phyloP scores from a whole-genome alignment of 73 alveolate species.

The Uronychia setigera region DNA sequence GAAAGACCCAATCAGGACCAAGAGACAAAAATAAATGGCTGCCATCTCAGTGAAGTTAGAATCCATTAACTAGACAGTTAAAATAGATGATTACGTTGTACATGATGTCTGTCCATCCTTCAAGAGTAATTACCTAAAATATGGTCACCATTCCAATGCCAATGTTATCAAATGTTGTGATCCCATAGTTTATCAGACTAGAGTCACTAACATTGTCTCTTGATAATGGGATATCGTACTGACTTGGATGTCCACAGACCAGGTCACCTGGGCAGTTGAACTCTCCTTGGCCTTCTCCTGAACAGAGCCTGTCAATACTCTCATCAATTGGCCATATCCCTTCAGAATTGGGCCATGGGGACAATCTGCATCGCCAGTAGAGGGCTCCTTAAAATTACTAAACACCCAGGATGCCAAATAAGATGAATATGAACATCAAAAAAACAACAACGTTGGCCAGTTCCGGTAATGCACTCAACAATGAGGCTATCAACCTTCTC shows the following conservation, averaged over 20 bases:
- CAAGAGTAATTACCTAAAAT: slow-evolving; percentile 69
- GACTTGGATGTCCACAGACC: slow-evolving; percentile 34
- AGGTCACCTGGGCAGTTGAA: slow-evolving; percentile 31
- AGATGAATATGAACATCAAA: slow-evolving; percentile 26
- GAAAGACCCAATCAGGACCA: neutral
- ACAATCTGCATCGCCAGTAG: slow-evolving; percentile 28
- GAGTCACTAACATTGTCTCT: slow-evolving; percentile 8
- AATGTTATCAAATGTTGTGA: slow-evolving; percentile 69
- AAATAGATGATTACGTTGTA: neutral
- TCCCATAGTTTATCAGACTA: slow-evolving; percentile 49
- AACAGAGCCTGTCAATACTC: slow-evolving; percentile 14
- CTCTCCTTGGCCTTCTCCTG: slow-evolving; percentile 5
- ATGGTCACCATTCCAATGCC: slow-evolving; percentile 64
- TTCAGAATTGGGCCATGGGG: slow-evolving; percentile 1
- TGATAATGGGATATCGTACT: neutral
- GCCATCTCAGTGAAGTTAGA: neutral
- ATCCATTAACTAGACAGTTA: neutral
- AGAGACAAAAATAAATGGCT: neutral
- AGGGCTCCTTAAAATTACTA: slow-evolving; percentile 28
- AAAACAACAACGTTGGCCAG: slow-evolving; percentile 40
- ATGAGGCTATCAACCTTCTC: slow-evolving; percentile 27
- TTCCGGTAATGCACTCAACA: slow-evolving; percentile 35
- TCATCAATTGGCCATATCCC: slow-evolving; percentile 31
- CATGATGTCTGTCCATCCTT: slow-evolving; percentile 82
- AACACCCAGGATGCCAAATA: slow-evolving; percentile 54